Conservation (phyloP, 192 early-diverging fungal species). For the Chytriomyces sp. region DNA sequence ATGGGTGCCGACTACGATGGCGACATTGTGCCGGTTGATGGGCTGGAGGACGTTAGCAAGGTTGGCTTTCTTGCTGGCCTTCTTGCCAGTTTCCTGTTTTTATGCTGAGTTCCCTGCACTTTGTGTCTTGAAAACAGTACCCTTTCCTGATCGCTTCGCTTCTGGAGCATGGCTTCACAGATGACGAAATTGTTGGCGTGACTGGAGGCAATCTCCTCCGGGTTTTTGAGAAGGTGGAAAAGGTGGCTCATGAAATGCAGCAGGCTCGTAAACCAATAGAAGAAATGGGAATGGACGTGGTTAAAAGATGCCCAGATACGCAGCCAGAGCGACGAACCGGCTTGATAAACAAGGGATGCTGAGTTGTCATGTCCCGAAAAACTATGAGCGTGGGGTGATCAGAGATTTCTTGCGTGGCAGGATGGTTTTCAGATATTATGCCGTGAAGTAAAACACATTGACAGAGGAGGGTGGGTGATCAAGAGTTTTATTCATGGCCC, state of each 20-base stretch:
- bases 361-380: too few species aligned
- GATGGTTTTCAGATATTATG: too few species aligned
- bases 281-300: too few species aligned
- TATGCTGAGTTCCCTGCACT: background rate
- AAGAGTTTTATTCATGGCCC: too few species aligned
- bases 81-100: background rate
- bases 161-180: conserved; percentile 42
- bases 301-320: background rate
- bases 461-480: too few species aligned
- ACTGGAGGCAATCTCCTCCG: conserved; percentile 50
- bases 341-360: conserved; percentile 51
- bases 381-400: too few species aligned
- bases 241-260: conserved; percentile 43
- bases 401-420: too few species aligned
- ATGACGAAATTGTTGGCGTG: conserved; percentile 47
- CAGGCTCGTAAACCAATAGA: background rate
- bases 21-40: conserved; percentile 48
- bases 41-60: conserved; percentile 65
- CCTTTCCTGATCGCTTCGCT: conserved; percentile 47
- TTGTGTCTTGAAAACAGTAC: conserved; percentile 23
- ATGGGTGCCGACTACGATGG: conserved; percentile 69
- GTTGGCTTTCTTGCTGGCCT: background rate
- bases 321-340: background rate
- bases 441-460: too few species aligned
- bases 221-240: conserved; percentile 46